Evolutionary conservation across 2,329 filamentous ascomycete genomes (phyloP).

Genomic region (Penicillium sp.): DNA sequence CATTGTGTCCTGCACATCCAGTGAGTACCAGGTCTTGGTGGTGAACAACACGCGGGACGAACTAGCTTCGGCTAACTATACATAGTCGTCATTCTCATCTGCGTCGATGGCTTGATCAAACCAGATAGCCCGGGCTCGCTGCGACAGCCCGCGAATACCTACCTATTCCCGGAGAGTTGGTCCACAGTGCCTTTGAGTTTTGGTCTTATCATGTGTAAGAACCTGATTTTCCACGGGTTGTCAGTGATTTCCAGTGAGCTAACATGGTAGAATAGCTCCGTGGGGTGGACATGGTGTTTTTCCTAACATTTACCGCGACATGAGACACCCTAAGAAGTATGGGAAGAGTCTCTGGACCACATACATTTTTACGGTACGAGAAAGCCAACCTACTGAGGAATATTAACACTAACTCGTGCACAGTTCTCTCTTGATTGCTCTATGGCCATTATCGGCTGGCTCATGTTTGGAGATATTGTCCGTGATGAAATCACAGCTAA

Average conservation of each 20-base stretch:
- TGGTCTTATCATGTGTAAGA: constrained; percentile 78
- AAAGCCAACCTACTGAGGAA: background rate
- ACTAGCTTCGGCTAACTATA: constrained; percentile 32
- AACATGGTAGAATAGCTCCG: constrained; percentile 49
- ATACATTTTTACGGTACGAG: constrained; percentile 77
- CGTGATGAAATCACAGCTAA: constrained; percentile 89
- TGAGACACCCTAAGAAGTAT: constrained; percentile 84
- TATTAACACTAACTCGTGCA: constrained; percentile 16
- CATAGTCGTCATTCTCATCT: constrained; percentile 78
- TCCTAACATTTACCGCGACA: constrained; percentile 80
- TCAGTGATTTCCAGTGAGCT: background rate
- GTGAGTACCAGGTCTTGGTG: constrained; percentile 57
- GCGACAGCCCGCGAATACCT: constrained; percentile 75
- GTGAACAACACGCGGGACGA: background rate
- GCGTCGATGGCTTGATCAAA: constrained; percentile 86
- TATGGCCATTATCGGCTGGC: constrained; percentile 79
- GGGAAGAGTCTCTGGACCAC: constrained; percentile 73
- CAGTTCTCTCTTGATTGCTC: constrained; percentile 77
- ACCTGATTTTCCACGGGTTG: background rate
- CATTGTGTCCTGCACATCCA: constrained; percentile 86
- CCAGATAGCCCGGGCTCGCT: constrained; percentile 78
- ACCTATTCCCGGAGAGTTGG: constrained; percentile 85
- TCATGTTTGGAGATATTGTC: constrained; percentile 95
- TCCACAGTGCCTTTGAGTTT: constrained; percentile 83
- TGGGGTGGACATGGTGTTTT: constrained; percentile 77